phyloP scores from a whole-genome alignment of 768 basidiomycete genomes.

The Phylloporus rhodoxanthus region DNA sequence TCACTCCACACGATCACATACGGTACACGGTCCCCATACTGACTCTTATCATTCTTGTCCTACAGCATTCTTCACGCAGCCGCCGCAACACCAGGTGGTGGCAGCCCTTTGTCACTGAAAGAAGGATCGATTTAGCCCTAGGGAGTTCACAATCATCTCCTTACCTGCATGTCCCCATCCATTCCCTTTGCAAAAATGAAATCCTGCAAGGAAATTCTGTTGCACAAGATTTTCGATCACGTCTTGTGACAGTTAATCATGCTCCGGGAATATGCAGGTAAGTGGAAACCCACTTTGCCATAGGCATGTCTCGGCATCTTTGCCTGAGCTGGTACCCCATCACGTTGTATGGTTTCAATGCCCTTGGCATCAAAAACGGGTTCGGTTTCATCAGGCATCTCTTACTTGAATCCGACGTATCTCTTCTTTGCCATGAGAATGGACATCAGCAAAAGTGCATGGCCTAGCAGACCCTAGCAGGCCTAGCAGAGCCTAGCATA shows the following conservation, averaged over 20 bases:
- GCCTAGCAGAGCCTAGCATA: too few species aligned
- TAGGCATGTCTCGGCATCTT: slow-evolving; percentile 88
- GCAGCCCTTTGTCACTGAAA: slow-evolving; percentile 70
- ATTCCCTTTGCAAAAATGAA: slow-evolving; percentile 96
- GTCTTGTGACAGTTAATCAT: slow-evolving; percentile 36
- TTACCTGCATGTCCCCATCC: slow-evolving; percentile 88
- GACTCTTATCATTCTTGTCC: slow-evolving; percentile 79
- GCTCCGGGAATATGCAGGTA: too few species aligned
- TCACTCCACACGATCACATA: slow-evolving; percentile 77
- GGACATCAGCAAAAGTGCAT: too few species aligned
- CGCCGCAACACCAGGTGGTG: slow-evolving; percentile 86
- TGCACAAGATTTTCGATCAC: slow-evolving; percentile 80
- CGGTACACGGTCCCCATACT: slow-evolving; percentile 90
- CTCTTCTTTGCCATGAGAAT: slow-evolving; percentile 98
- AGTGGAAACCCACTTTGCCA: slow-evolving; percentile 58
- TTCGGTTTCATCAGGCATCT: slow-evolving; percentile 68
- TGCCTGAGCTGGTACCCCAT: slow-evolving; percentile 83
- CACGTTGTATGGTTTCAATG: slow-evolving; percentile 92
- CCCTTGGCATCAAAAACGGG: slow-evolving; percentile 94
- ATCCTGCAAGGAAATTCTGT: slow-evolving; percentile 80
- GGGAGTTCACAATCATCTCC: not conserved
- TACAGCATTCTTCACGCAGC: slow-evolving; percentile 67
- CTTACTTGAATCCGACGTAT: slow-evolving; percentile 96
- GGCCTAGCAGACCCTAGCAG: too few species aligned
- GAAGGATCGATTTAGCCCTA: too few species aligned